A percentile compares a stretch with the other conserved stretches of the same genome.
Evolutionary conservation across 495 filamentous ascomycete species (phyloP).

Genomic region (Darksidea phi): DNA sequence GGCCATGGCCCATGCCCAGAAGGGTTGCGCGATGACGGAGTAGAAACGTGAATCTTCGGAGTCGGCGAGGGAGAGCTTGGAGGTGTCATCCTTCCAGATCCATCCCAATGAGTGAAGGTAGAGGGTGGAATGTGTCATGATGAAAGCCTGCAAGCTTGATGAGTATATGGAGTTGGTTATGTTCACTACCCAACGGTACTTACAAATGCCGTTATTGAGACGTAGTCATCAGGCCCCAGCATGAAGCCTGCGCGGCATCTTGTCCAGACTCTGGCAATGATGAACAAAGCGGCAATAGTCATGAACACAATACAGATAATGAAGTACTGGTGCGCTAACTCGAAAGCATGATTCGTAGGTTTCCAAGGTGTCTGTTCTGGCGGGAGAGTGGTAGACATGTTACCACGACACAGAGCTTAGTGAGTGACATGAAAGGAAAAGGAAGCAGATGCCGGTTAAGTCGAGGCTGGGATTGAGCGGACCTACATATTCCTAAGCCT

Average conservation of each 20-base stretch:
- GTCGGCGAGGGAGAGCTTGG: conserved; percentile 12
- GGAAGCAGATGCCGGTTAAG: too few relatives aligned
- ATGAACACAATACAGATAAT: neutral
- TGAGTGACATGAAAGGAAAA: too few relatives aligned
- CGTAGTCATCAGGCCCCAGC: conserved; percentile 14
- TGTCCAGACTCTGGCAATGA: conserved; percentile 15
- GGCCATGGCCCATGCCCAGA: conserved; percentile 24
- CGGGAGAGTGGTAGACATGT: too few relatives aligned
- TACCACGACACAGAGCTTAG: too few relatives aligned
- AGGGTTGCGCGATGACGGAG: conserved; percentile 29
- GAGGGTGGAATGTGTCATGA: conserved; percentile 21
- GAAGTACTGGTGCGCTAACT: too few relatives aligned
- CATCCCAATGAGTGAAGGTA: conserved; percentile 4
- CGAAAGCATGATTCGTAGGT: too few relatives aligned
- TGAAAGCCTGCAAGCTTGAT: conserved; percentile 7
- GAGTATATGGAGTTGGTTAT: neutral
- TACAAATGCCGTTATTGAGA: conserved; percentile 13
- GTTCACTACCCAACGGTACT: neutral
- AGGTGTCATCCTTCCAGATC: neutral
- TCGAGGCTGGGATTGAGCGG: too few relatives aligned
- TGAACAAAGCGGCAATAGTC: neutral
- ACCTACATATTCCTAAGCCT: too few relatives aligned
- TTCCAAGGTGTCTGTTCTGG: too few relatives aligned
- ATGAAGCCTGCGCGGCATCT: conserved; percentile 8
- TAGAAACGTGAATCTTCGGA: conserved; percentile 17